Base-by-base conservation (phyloP, 805 yeast genomes). In the Saccharomycopsis javanensis region DNA sequence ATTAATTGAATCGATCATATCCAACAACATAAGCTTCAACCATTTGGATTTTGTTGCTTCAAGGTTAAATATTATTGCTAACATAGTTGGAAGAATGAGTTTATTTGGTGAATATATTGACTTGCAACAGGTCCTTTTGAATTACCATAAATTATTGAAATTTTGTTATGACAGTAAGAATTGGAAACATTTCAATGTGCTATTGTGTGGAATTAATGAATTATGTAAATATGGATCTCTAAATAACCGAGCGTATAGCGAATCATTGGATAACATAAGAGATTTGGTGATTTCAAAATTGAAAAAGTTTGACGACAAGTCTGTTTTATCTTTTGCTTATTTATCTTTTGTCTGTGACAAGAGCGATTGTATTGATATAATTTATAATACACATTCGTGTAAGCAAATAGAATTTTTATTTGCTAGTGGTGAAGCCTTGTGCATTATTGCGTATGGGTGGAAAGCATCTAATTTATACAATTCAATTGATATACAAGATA, bases 361-460 rank as follows among this genome's bases (percentile, higher is more conserved):
- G 55, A 15, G 52, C 68, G 4, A 38, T 10, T 42, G 31, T 11
- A 23, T 56, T 18, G 23, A 56, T 16, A 16, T 69, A 1, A 64
- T 89, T 1, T 82, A 76, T 63, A 83, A 79, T 3, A 76, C 86
- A 0, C 83, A 85, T 66, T 67, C 66, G 4, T 78, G 89, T 0
- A 88, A 86, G 61, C 88, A 86, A 60, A 73, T 81, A n/a, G 97
- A 92, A 60, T 79, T 75, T 54, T 70, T 85, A 20, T 88, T 92
- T 62, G 76, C 89, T 0, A 77, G 84, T 51, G 97, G 98, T 55
- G 98, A 92, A 66, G 90, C 96, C 0, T 69, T 91, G 18, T 75
- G 87, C 27, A 74, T 88, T 13, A 64, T 86, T 4, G 83, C 88
- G 0, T 77, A 82, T 18, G 96, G 96, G 0, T 86, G 96, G 94